Conservation (phyloP, 2,329 filamentous ascomycete species). For the Cadophora gregata region DNA sequence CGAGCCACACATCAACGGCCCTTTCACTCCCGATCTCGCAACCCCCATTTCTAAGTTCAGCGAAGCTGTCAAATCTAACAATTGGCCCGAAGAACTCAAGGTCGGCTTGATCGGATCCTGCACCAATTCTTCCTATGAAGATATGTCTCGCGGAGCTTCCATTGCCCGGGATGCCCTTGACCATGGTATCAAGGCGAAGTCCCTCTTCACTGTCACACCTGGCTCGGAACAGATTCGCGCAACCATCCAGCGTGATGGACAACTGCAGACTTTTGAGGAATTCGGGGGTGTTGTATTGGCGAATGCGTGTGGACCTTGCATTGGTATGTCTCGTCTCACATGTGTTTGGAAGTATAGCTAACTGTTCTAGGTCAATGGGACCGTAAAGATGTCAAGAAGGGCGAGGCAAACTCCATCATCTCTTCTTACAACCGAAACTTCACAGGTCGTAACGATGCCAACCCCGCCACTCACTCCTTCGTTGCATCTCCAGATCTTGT, state of each 20-base stretch:
- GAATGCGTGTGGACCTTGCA: slow-evolving; percentile 92
- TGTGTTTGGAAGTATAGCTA: background rate
- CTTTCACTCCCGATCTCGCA: slow-evolving; percentile 97
- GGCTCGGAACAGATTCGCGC: slow-evolving; percentile 96
- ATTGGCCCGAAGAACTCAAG: slow-evolving; percentile 96
- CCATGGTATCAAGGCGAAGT: slow-evolving; percentile 93
- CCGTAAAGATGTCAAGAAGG: slow-evolving; percentile 91
- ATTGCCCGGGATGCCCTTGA: slow-evolving; percentile 90
- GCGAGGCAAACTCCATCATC: slow-evolving; percentile 93
- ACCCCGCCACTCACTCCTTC: slow-evolving; percentile 93
- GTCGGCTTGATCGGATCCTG: slow-evolving; percentile 97
- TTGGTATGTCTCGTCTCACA: slow-evolving; percentile 55
- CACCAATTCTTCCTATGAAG: slow-evolving; percentile 87
- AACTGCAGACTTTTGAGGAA: slow-evolving; percentile 93
- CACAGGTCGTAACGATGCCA: slow-evolving; percentile 95
- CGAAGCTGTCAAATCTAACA: slow-evolving; percentile 90
- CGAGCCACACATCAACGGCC: slow-evolving; percentile 98
- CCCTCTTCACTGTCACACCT: slow-evolving; percentile 92
- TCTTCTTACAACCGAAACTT: slow-evolving; percentile 99
- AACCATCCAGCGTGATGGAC: slow-evolving; percentile 85
- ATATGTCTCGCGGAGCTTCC: slow-evolving; percentile 92
- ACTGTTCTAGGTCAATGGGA: slow-evolving; percentile 80
- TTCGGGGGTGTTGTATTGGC: slow-evolving; percentile 94
- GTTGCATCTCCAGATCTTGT: slow-evolving; percentile 91
- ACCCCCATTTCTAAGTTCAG: slow-evolving; percentile 98